A percentile compares a stretch with the other conserved stretches of the same genome.
These are phyloP conservation scores for Cyclospora cayetanensis DNA, from an alignment of 169 alveolate genomes.

Conservation along the genomic window DNA sequence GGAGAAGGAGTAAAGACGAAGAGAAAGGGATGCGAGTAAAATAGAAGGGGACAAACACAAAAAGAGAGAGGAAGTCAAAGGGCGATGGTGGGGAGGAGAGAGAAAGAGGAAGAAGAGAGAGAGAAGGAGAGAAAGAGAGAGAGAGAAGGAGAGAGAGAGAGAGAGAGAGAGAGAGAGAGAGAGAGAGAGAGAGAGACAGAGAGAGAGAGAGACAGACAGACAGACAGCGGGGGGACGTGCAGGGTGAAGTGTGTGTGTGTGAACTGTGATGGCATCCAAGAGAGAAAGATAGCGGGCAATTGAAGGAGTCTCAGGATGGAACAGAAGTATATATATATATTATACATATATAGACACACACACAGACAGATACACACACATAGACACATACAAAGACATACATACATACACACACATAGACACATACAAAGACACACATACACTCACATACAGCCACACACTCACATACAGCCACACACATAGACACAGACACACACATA, in stretches of 20 bases:
- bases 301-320: too few species aligned
- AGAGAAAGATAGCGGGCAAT: too few species aligned
- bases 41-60: neutral
- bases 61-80: neutral
- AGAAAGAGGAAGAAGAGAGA: neutral
- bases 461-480: too few species aligned
- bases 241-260: too few species aligned
- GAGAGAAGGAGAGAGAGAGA: neutral
- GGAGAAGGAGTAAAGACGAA: neutral
- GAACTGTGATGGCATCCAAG: too few species aligned
- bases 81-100: neutral
- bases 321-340: too few species aligned
- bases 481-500: neutral
- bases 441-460: too few species aligned
- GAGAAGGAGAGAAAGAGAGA: neutral
- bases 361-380: too few species aligned
- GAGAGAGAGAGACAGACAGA: neutral
- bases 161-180: neutral
- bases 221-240: neutral
- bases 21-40: neutral
- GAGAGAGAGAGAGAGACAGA: neutral
- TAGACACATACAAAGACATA: too few species aligned
- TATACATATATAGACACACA: too few species aligned
- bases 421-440: too few species aligned
- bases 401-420: too few species aligned